These are phyloP conservation scores for Camellia granthamiana DNA, from an alignment of 148 eudicot genomes.

Conservation along the genomic window DNA sequence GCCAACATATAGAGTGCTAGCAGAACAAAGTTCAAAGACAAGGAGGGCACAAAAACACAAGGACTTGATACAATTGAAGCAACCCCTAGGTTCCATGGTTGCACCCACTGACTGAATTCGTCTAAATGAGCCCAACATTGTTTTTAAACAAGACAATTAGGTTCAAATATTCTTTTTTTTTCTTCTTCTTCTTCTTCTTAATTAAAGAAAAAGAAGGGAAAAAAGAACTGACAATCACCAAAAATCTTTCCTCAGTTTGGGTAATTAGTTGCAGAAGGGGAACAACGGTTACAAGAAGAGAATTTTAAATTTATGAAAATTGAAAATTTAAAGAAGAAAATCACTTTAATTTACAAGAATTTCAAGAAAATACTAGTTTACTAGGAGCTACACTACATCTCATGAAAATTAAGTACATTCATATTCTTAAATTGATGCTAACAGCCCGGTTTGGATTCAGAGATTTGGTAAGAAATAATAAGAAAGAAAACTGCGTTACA, in stretches of 20 bases:
- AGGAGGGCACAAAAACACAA: slow-evolving; percentile 17
- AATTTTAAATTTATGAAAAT: neutral
- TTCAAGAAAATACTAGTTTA: neutral
- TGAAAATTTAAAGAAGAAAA: neutral
- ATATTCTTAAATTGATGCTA: too few species aligned
- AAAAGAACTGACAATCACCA: neutral
- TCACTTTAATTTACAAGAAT: neutral
- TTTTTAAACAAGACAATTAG: neutral
- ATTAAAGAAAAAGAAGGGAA: neutral
- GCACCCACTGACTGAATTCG: neutral
- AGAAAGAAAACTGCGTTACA: too few species aligned
- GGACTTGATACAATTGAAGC: neutral
- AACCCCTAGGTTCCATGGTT: slow-evolving; percentile 7
- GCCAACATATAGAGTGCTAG: slow-evolving; percentile 11
- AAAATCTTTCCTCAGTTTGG: neutral
- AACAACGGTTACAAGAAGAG: neutral
- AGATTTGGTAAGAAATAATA: too few species aligned
- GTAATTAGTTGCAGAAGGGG: neutral
- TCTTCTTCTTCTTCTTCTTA: too few species aligned
- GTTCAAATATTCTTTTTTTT: neutral
- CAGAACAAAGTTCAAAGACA: slow-evolving; percentile 6
- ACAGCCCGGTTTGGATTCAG: too few species aligned
- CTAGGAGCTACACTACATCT: too few species aligned
- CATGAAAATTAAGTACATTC: too few species aligned
- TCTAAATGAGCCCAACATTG: neutral